Base-by-base conservation (phyloP, 805 yeast genomes). In the Metschnikowia aberdeeniae region DNA sequence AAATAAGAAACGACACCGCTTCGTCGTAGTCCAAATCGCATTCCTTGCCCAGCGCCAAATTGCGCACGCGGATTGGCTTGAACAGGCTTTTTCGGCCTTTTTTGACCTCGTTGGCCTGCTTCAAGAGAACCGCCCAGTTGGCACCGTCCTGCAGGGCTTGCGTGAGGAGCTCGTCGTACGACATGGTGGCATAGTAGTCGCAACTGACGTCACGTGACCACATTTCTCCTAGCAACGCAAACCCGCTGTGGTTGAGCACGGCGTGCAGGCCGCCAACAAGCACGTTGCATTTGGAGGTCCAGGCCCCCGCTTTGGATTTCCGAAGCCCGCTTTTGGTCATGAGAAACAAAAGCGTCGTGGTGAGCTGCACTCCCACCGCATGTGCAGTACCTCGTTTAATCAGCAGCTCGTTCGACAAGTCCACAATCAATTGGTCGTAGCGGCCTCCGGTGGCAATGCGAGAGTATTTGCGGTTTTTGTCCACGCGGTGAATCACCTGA, bases 381-480 rank as follows among this genome's bases (percentile, higher is more conserved):
- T 58, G 58, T 0, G 67, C 66, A 5, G 67, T 64, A 11, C 50
- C 51, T 7, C 52, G 42, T 27, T 57, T 57, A 1, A 56, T 49
- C 14, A 63, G 44, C 22, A 59, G 68, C 29, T 58, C 63, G 40
- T 86, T 81, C 0, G 92, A 78, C 48, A 89, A 74, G 13, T 82
- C 73, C 3, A 79, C 70, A 11, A 89, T 78, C 52, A 93, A 71
- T 17, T 73, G 70, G 57, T 92, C 98, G 59, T 89, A 93, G 44
- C 99, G 72, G 2, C 99, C 99, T 36, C 99, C 99, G 0, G 93
- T 92, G 12, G 93, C 93, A 34, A 93, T 69, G 34, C 74, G 51
- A 0, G 68, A 51, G 28, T 84, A 72, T 5, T 70, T 68, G 56
- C 60, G 61, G 50, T 58, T 73, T 50, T 56, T 75, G 55, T 73